Conservation (phyloP, 2,329 filamentous ascomycete genomes). For the Elsinoe fawcettii region DNA sequence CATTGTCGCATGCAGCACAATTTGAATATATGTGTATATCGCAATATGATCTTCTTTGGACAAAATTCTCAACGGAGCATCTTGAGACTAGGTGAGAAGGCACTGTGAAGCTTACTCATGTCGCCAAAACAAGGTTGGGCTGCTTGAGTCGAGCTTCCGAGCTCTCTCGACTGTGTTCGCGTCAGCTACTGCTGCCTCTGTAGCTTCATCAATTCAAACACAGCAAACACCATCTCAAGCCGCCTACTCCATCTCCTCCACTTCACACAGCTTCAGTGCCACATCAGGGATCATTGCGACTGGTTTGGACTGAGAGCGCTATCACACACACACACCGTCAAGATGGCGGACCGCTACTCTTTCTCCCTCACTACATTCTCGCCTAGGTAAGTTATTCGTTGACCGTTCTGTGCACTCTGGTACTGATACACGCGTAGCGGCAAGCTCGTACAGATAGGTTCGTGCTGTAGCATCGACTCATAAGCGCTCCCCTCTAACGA, state of each 20-base stretch:
- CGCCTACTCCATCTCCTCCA: conserved; percentile 15
- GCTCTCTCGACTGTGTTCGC: conserved; percentile 9
- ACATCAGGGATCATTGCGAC: background rate
- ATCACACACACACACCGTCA: conserved; percentile 25
- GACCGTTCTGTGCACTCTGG: conserved; percentile 15
- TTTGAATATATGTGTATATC: background rate
- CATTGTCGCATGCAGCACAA: background rate
- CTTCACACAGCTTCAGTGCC: background rate
- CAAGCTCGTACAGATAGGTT: conserved; percentile 98
- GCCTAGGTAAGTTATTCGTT: conserved; percentile 65
- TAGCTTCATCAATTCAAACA: background rate
- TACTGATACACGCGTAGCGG: conserved; percentile 58
- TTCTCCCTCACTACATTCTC: conserved; percentile 99
- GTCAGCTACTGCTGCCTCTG: conserved; percentile 16
- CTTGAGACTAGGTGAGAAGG: no score
- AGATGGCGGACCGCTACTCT: conserved; percentile 96
- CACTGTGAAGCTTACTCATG: conserved; percentile 2
- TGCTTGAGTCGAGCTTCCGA: conserved; percentile 3
- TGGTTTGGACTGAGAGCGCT: conserved; percentile 10
- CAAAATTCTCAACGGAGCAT: no score
- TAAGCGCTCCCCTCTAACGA: background rate
- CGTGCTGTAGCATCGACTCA: conserved; percentile 3
- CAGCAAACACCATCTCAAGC: background rate
- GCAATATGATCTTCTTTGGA: background rate
- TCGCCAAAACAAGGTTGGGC: background rate